Base-by-base conservation (phyloP, 78 protist genomes). In the Chrysochromulina parva region DNA sequence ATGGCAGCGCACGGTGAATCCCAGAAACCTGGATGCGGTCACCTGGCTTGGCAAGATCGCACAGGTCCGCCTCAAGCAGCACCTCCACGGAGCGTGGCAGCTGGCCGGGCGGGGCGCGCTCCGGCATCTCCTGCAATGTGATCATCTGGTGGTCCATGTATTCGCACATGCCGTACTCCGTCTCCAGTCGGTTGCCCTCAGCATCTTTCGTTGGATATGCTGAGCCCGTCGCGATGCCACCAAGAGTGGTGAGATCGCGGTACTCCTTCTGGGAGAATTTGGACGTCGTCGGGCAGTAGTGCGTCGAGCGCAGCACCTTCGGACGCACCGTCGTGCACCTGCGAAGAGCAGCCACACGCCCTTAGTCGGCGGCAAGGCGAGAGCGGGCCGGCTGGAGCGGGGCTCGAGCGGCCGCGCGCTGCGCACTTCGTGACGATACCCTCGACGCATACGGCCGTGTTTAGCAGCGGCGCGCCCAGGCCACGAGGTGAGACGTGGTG, bases 91-190 rank as follows among this genome's bases (percentile, higher is more conserved):
- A 96, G 20, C 98, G 94, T 20, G 99, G 99, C 17, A 99, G 96
- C 90, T 97, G 99, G 14, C 99, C 99, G 1, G 99, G 96, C 28
- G 99, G 99, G 20, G 99, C 98, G 6, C 95, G 52, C 93, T 99
- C 99, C 1, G 99, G 99, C 98, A 96, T 96, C 94, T 98, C 99
- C 88, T 90, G 93, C 20, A 93, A 10, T 0, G 85, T 1, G 53
- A 90, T 53, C 74, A 28, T 26, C 91, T 98, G 99, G 81, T 90
- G 85, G 87, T 99, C 99, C 11, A 57, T 54, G 95, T 98, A 99
- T 50, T 48, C 74, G 89, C 96, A 97, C 53, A 96, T 92, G 16
- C 99, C 99, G 89, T 88, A 98, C 74, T 99, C 99, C 0, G 99
- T 98, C 65, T 78, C 53, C 47, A 98, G 95, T 17, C 95, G 95